Conservation (phyloP, 495 filamentous ascomycete species). For the Antarctomyces pellizariae region DNA sequence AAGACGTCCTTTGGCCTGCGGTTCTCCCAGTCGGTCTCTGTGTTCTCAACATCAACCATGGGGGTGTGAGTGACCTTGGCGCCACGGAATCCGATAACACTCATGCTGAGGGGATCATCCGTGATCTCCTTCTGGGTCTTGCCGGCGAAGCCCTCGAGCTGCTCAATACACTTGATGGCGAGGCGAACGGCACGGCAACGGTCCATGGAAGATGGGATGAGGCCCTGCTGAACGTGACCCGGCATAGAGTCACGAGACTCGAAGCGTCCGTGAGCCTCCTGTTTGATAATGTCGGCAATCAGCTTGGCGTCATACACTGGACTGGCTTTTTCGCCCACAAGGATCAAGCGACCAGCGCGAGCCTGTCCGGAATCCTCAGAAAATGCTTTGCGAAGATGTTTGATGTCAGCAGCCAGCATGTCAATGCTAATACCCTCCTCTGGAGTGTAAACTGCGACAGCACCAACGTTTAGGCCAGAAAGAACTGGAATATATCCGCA, state of each 20-base stretch:
- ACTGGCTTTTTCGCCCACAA: conserved; percentile 83
- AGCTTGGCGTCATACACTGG: conserved; percentile 78
- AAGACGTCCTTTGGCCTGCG: conserved; percentile 65
- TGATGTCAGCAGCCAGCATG: conserved; percentile 80
- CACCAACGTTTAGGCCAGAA: conserved; percentile 70
- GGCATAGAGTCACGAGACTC: conserved; percentile 86
- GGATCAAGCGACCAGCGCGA: conserved; percentile 78
- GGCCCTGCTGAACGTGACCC: conserved; percentile 92
- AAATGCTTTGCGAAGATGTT: conserved; percentile 72
- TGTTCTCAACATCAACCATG: conserved; percentile 49
- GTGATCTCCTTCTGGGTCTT: conserved; percentile 42
- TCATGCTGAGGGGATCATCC: conserved; percentile 40
- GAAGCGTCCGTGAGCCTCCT: conserved; percentile 78
- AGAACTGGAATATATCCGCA: conserved; percentile 89
- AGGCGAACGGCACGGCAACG: conserved; percentile 78
- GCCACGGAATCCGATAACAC: conserved; percentile 82
- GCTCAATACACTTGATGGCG: conserved; percentile 75
- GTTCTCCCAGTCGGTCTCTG: conserved; percentile 84
- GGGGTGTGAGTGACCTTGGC: conserved; percentile 69
- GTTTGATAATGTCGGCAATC: conserved; percentile 84
- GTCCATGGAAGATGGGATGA: conserved; percentile 87
- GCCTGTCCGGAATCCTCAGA: conserved; percentile 68
- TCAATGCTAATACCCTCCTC: conserved; percentile 88
- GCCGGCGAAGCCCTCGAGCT: conserved; percentile 54
- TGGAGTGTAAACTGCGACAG: conserved; percentile 89